Percentiles rank a stretch among this genome's conserved stretches.
phyloP scores from a whole-genome alignment of 2,329 filamentous ascomycete species.

The Diplodia mutila region DNA sequence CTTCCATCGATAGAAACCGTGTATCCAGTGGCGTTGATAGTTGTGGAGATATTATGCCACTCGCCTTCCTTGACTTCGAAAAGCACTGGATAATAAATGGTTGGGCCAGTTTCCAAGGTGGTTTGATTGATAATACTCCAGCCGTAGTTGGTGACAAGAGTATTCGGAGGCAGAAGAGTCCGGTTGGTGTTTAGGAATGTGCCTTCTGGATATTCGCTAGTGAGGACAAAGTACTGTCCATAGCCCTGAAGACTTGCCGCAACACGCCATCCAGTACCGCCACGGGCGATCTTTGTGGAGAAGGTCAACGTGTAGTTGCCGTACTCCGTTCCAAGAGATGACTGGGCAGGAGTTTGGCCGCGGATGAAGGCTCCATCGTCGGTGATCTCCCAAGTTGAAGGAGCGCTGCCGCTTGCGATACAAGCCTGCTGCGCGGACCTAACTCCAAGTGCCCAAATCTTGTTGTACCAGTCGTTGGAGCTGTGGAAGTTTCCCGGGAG shows the following conservation, averaged over 20 bases:
- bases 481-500: slow-evolving; percentile 39
- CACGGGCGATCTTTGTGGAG: slow-evolving; percentile 43
- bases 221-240: slow-evolving; percentile 18
- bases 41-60: slow-evolving; percentile 47
- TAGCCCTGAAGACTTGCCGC: slow-evolving; percentile 22
- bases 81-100: slow-evolving; percentile 35
- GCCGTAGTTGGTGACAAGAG: slow-evolving; percentile 41
- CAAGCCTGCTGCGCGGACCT: slow-evolving; percentile 41
- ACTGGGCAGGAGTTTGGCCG: slow-evolving; percentile 39
- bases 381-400: slow-evolving; percentile 42
- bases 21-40: slow-evolving; percentile 36
- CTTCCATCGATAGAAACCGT: slow-evolving; percentile 36
- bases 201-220: slow-evolving; percentile 25
- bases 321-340: slow-evolving; percentile 31
- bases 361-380: slow-evolving; percentile 42
- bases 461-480: slow-evolving; percentile 38
- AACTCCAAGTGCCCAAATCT: slow-evolving; percentile 47
- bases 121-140: slow-evolving; percentile 45
- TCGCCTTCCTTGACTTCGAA: slow-evolving; percentile 37
- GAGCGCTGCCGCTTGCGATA: slow-evolving; percentile 43
- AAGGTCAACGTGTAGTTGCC: slow-evolving; percentile 46
- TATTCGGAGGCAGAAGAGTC: slow-evolving; percentile 42
- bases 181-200: slow-evolving; percentile 43
- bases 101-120: slow-evolving; percentile 34
- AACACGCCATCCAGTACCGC: slow-evolving; percentile 46